A percentile compares a stretch with the other conserved stretches of the same genome.
Conservation (phyloP, 1,139 yeast genomes). For the Yamadazyma triangularis region DNA sequence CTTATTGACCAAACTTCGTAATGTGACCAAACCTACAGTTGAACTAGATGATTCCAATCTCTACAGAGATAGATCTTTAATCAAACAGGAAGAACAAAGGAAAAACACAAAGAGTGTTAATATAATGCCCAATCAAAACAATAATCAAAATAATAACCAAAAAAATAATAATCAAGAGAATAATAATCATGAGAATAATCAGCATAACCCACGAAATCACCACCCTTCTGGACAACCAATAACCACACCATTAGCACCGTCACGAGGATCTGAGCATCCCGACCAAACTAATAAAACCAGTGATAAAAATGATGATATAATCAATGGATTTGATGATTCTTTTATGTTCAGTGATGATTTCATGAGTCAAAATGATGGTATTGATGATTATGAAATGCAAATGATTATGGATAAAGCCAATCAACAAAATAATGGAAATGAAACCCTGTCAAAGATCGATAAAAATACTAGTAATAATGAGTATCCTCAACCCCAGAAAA, state of each 20-base stretch:
- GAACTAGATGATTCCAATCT: constrained; percentile 47
- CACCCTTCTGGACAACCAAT: too few species aligned
- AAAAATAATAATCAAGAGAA: constrained; percentile 1
- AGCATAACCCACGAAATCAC: too few species aligned
- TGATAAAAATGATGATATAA: constrained; percentile 6
- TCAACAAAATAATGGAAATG: constrained; percentile 3
- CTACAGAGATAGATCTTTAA: constrained; percentile 34
- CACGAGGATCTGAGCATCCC: too few species aligned
- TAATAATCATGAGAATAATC: background rate
- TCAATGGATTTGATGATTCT: constrained; percentile 54
- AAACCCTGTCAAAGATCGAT: too few species aligned
- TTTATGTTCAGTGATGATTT: constrained; percentile 63
- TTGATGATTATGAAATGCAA: constrained; percentile 26
- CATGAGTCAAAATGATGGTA: constrained; percentile 17
- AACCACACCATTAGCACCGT: background rate
- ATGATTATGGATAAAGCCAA: constrained; percentile 17
- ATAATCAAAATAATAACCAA: too few species aligned
- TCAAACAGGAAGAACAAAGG: constrained; percentile 25
- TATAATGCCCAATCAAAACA: constrained; percentile 4
- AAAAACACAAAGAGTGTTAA: constrained; percentile 6
- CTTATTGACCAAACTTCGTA: constrained; percentile 52
- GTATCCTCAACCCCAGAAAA: too few species aligned
- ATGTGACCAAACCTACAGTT: constrained; percentile 48
- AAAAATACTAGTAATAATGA: background rate
- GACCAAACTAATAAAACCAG: constrained; percentile 8